Conservation (phyloP, 345 rosid genomes). For the Euclidium syriacum region DNA sequence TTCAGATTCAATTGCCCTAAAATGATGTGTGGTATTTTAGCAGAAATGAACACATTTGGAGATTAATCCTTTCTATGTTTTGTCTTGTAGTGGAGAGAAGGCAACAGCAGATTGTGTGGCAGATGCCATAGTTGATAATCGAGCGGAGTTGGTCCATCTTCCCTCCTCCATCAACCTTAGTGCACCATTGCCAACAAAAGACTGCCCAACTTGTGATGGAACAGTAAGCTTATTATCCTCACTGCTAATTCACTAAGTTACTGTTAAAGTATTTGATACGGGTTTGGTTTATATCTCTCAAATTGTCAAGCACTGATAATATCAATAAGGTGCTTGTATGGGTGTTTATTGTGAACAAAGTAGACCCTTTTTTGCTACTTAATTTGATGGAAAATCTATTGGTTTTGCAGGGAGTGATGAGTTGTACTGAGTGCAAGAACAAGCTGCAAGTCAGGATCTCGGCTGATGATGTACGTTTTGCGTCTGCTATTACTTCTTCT, state of each 20-base stretch:
- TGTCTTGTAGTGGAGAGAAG: slow-evolving; percentile 74
- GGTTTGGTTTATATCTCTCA: slow-evolving; percentile 3
- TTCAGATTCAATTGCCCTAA: not conserved
- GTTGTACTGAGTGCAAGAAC: slow-evolving; percentile 88
- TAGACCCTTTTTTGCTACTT: not conserved
- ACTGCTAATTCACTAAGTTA: not conserved
- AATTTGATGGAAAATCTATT: slow-evolving; percentile 11
- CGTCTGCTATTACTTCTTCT: slow-evolving; percentile 14
- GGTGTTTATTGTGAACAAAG: not conserved
- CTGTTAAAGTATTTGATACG: not conserved
- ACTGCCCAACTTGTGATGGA: slow-evolving; percentile 90
- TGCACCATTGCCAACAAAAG: slow-evolving; percentile 74
- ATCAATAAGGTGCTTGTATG: not conserved
- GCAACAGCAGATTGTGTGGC: slow-evolving; percentile 78
- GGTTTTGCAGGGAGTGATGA: slow-evolving; percentile 74
- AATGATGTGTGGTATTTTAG: not conserved
- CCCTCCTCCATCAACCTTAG: slow-evolving; percentile 64
- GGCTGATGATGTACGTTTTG: slow-evolving; percentile 85
- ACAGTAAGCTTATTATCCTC: slow-evolving; percentile 48
- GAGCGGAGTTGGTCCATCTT: slow-evolving; percentile 83
- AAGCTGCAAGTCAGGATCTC: slow-evolving; percentile 82
- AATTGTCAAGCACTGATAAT: not conserved
- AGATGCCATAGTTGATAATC: slow-evolving; percentile 72
- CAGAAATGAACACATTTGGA: not conserved
- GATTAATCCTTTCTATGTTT: slow-evolving; percentile 3